Evolutionary conservation across 1,284 basidiomycete species (phyloP).

Genomic region (Exobasidium rhododendri): DNA sequence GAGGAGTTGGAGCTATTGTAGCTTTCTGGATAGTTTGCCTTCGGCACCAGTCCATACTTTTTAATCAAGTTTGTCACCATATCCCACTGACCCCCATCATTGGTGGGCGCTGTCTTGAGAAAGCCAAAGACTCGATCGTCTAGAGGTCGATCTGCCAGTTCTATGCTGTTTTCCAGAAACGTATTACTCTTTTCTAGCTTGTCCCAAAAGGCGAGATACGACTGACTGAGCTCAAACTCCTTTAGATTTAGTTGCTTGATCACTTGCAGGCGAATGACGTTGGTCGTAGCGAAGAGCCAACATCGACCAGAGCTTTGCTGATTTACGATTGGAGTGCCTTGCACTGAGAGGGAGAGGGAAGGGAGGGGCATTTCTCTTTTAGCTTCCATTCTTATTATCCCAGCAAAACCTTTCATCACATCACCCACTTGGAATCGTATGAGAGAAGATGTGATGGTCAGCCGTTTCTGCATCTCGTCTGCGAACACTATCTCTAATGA

Average conservation of each 20-base stretch:
- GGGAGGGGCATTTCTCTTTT: neutral
- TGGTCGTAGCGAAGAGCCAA: slow-evolving; percentile 56
- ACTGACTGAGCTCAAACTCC: slow-evolving; percentile 85
- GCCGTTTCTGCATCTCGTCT: slow-evolving; percentile 65
- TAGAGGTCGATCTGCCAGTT: slow-evolving; percentile 73
- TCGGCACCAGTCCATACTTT: slow-evolving; percentile 54
- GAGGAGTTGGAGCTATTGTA: slow-evolving; percentile 72
- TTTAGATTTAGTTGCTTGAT: slow-evolving; percentile 79
- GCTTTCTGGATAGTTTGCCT: slow-evolving; percentile 78
- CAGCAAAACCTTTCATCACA: neutral
- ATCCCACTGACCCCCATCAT: slow-evolving; percentile 85
- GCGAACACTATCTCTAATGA: slow-evolving; percentile 67
- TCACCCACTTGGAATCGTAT: slow-evolving; percentile 56
- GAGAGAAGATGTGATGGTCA: slow-evolving; percentile 80
- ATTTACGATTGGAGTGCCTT: slow-evolving; percentile 71
- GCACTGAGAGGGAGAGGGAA: slow-evolving; percentile 69
- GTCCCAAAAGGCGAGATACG: slow-evolving; percentile 51
- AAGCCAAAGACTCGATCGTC: slow-evolving; percentile 77
- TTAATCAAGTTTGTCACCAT: slow-evolving; percentile 14
- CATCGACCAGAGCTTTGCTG: slow-evolving; percentile 64
- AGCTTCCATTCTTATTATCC: neutral
- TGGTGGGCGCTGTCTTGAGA: slow-evolving; percentile 73
- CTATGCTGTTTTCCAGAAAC: slow-evolving; percentile 82
- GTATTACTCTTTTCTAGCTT: slow-evolving; percentile 90
- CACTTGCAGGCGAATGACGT: slow-evolving; percentile 76